Percentiles rank a stretch among this genome's conserved stretches.
Conservation (phyloP, 495 filamentous ascomycete species). For the Trichoderma virens region DNA sequence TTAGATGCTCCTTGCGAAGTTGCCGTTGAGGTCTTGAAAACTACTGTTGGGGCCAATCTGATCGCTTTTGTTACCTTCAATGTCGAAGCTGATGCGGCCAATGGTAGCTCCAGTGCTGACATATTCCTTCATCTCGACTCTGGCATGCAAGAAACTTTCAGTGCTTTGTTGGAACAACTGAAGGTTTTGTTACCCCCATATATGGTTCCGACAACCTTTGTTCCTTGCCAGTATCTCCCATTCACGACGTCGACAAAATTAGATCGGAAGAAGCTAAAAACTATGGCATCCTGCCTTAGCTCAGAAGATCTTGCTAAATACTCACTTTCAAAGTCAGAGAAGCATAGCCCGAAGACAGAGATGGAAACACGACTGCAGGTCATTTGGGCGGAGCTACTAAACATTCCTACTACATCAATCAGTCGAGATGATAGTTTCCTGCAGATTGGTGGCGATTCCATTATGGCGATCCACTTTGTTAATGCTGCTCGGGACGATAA, state of each 20-base stretch:
- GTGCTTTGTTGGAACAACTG: constrained; percentile 20
- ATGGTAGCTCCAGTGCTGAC: constrained; percentile 28
- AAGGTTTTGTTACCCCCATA: constrained; percentile 9
- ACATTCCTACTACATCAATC: constrained; percentile 26
- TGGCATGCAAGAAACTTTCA: constrained; percentile 23
- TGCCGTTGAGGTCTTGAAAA: constrained; percentile 25
- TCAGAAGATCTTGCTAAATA: constrained; percentile 8
- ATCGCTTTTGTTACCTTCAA: constrained; percentile 9
- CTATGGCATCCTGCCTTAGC: constrained; percentile 16
- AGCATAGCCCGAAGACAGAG: not conserved
- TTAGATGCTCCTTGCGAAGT: constrained; percentile 10
- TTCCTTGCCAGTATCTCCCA: constrained; percentile 23
- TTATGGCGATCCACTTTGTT: constrained; percentile 14
- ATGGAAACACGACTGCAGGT: constrained; percentile 24
- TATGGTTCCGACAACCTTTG: constrained; percentile 5
- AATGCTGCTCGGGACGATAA: too few relatives aligned
- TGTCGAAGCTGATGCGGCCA: constrained; percentile 19
- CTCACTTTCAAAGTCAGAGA: not conserved
- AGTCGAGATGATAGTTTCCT: not conserved
- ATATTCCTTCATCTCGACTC: constrained; percentile 30
- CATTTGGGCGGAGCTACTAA: constrained; percentile 40
- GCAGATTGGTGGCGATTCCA: constrained; percentile 8
- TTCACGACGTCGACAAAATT: not conserved
- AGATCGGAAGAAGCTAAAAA: not conserved
- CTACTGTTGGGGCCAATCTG: constrained; percentile 11